Base-by-base conservation (phyloP, 305 asterid species). In the Petunia hybrid region DNA sequence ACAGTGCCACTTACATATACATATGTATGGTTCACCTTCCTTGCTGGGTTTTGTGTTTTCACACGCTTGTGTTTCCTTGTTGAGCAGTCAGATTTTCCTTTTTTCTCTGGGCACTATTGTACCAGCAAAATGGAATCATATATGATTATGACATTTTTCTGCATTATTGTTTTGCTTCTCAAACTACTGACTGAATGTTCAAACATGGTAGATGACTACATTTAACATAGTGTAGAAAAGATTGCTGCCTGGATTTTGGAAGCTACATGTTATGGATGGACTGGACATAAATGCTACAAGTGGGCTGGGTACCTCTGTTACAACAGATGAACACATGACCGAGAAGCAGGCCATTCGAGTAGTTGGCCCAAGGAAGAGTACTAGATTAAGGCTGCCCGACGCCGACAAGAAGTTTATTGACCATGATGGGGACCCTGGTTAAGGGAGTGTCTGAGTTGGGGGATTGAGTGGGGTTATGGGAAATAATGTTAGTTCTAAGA, bases 11-110 rank as follows among this genome's bases (percentile, higher is more conserved):
- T 2, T 96, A 94, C 57, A 87, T 94, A 63, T 94, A 87, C 82
- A 83, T 93, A 70, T 92, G 97, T 77, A 87, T 89, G 91, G 94
- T 96, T 86, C 97, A 96, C 85, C 97, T 94, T 68, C 98, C 99
- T 5, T 96, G 98, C 82, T 92, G 99, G 98, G 94, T 90, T 82
- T 85, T 96, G 66, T 94, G 98, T 84, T 51, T 86, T 70, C 91
- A 86, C 82, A 93, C 83, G 66, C 82, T 92, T 80, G 51, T 88
- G 41, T 93, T 89, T 85, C 87, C 84, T 48, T 81, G 88, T 83
- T 91, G 86, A 88, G 67, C 80, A 56, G 80, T 71, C 1, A 35
- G 3, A 78, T 46, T 41, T 81, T 81, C 75, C 60, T 71, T 22
- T 57, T 57, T 57, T 45, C 73, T 9, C 48, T 62, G 67, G 80